Evolutionary conservation across 2,329 filamentous ascomycete species (phyloP), one percentile per base, ranked within the genome.

Genomic region (Aulographum hederae): DNA sequence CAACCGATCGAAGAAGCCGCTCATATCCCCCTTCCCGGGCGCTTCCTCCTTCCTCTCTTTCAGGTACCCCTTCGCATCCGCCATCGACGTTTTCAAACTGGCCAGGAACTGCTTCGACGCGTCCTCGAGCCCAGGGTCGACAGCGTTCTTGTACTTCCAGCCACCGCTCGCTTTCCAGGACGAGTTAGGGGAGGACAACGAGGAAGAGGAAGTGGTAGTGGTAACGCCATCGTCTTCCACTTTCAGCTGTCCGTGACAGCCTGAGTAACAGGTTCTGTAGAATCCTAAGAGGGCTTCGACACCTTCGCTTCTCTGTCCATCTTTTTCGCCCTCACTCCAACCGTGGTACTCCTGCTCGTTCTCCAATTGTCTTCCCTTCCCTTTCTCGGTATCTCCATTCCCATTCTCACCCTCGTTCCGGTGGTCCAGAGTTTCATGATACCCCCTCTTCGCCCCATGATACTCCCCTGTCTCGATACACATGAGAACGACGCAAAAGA

Each of bases 391-490:
- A 14, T 26, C 21, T 28, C 5, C 16, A 11, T 5, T n/a, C n/a
- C 31, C 28, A 13, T 21, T 14, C 12, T 12, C 18, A 12, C 14
- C 17, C 8, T 15, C 26, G 20, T 11, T 34, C 16, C 10, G 16
- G 8, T 12, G 32, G 4, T 31, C 25, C 5, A 16, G 20, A 1
- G 16, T 15, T 6, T 30, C 33, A 32, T 56, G 52, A 28, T 53
- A 56, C 0, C 49, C 45, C 0, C 46, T 31, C 30, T 52, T 53
- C 1, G 48, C 46, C 0, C 47, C 45, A 19, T 56, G 51, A 38
- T 54, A 55, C 15, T 55, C 51, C 12, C 52, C 45, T 5, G 45
- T 51, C 30, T 56, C 52, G 12, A 55, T 39, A 1, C 45, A 47
- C 51, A 56, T 54, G 11, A 54, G 39, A 3, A 55, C 31, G 15